phyloP scores from a whole-genome alignment of 2,329 filamentous ascomycete species.

The Diaporthe sp. region DNA sequence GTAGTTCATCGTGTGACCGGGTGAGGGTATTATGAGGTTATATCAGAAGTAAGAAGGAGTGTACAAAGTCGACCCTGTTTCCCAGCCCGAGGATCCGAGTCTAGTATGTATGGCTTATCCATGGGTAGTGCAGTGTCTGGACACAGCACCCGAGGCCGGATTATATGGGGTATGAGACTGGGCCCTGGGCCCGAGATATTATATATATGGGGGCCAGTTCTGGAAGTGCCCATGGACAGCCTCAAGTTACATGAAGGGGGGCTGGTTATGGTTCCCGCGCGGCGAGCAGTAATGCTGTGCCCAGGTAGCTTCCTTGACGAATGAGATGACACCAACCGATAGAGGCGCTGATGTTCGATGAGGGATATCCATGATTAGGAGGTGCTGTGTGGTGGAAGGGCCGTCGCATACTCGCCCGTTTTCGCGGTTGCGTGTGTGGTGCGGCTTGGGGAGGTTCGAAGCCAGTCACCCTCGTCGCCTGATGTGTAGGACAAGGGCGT shows the following conservation, averaged over 20 bases:
- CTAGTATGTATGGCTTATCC: neutral
- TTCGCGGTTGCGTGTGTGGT: neutral
- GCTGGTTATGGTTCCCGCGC: conserved; percentile 18
- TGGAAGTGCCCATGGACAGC: conserved; percentile 6
- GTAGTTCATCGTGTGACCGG: conserved; percentile 50
- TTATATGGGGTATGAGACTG: neutral
- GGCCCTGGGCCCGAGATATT: neutral
- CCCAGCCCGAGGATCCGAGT: neutral
- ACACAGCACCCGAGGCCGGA: neutral
- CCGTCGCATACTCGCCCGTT: neutral
- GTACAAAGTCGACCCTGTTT: neutral
- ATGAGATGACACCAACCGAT: neutral
- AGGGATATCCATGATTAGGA: neutral
- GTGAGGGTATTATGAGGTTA: neutral
- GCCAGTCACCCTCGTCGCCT: neutral
- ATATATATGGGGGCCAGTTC: conserved; percentile 5
- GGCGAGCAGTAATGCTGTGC: neutral
- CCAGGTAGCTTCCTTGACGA: neutral
- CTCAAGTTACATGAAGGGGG: neutral
- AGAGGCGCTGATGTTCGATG: neutral
- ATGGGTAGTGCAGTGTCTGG: neutral
- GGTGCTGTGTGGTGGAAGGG: neutral
- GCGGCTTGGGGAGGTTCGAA: neutral
- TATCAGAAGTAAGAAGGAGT: neutral
- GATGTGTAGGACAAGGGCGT: conserved; percentile 17